Evolutionary conservation across 192 early-diverging fungal genomes (phyloP), one percentile per base, ranked within the genome.

Genomic region (Pilaira anomala): DNA sequence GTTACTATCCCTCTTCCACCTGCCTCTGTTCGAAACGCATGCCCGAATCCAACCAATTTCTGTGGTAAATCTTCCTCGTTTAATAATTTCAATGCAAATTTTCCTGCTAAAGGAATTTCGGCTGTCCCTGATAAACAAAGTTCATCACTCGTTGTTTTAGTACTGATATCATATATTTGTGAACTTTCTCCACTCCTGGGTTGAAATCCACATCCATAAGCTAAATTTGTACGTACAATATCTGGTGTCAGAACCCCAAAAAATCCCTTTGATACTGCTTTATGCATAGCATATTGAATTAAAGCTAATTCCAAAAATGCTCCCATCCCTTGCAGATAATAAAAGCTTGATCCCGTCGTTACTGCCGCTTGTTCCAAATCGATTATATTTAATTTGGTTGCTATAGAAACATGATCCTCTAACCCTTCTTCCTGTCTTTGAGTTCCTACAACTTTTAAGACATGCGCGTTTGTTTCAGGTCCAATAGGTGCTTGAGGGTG

Each of bases 81-180:
- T 28, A 94, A 42, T 1, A 87, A 77, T 60, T 80, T 82, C 59
- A 84, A 78, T 30, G 85, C 76, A 66, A 88, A 83, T 85, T 91
- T 91, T 2, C 89, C 94, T 5, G 91, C 92, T 39, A 97, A 72
- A 1, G 94, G 89, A 59, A 97, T 91, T 72, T 97, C 94, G 0
- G 93, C 91, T 11, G 94, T 97, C 3, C 90, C 93, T 1, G 91
- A 77, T 45, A 97, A 73, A 59, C 87, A 89, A n/a, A 92, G 68
- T 22, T 84, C 73, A 22, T 59, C 68, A 14, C 5, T 54, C 4
- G 57, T 66, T 22, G 68, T 61, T 1, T 56, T 24, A 24, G 48
- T 83, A 51, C 42, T 78, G 59, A 75, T 76, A 67, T 84, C 79
- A 69, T 94, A 97, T 14, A 88, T 97, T 66, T 95, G 94, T 21